phyloP scores from a whole-genome alignment of 495 filamentous ascomycete species.

The Gamarada debralockiae region DNA sequence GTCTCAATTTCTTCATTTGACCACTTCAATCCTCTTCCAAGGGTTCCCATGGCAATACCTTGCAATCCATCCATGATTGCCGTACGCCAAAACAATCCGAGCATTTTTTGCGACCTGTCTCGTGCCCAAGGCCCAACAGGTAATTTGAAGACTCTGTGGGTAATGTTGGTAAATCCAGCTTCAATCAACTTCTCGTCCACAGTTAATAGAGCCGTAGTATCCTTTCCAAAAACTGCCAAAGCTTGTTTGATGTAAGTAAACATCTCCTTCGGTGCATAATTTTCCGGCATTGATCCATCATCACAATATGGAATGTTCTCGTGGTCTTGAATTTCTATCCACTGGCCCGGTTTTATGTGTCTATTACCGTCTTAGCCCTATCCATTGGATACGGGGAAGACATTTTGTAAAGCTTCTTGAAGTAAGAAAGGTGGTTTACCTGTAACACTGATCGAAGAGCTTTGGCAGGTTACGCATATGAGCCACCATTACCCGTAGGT shows the following conservation, averaged over 20 bases:
- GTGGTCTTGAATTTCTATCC: constrained; percentile 34
- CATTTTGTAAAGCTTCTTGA: too few relatives aligned
- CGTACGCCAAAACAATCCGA: constrained; percentile 32
- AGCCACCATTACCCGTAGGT: constrained; percentile 31
- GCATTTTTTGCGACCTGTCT: constrained; percentile 36
- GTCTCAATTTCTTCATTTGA: too few relatives aligned
- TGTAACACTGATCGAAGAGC: constrained; percentile 8
- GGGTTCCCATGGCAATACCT: too few relatives aligned
- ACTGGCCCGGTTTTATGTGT: constrained; percentile 34
- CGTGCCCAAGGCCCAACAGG: constrained; percentile 40
- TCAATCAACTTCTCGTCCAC: constrained; percentile 35
- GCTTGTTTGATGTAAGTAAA: constrained; percentile 38
- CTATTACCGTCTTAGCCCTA: constrained; percentile 19
- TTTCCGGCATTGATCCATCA: constrained; percentile 27
- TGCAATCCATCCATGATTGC: too few relatives aligned
- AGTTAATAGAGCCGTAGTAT: constrained; percentile 42
- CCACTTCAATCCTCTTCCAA: too few relatives aligned
- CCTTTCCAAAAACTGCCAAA: constrained; percentile 37
- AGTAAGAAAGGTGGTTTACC: not conserved
- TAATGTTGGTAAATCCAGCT: constrained; percentile 31
- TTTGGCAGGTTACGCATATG: constrained; percentile 20
- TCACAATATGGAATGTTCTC: constrained; percentile 28
- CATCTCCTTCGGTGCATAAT: constrained; percentile 42
- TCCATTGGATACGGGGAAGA: too few relatives aligned
- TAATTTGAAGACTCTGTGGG: constrained; percentile 22